A percentile compares a stretch with the other conserved stretches of the same genome.
Conservation (phyloP, 2,329 filamentous ascomycete species). For the Xylariaceae sp. region DNA sequence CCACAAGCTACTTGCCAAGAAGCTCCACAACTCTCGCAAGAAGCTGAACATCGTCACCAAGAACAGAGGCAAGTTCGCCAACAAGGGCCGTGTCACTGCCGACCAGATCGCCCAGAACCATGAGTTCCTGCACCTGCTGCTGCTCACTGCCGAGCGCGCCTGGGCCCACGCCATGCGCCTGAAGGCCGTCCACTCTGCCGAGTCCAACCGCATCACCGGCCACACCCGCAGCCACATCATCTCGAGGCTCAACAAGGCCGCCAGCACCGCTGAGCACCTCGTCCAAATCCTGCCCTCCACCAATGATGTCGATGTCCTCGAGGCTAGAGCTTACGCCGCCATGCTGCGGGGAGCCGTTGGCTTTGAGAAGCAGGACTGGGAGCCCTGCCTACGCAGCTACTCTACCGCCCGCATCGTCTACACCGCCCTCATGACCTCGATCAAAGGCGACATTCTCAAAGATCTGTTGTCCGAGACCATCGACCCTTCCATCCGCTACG, state of each 20-base stretch:
- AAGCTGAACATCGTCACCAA: constrained; percentile 79
- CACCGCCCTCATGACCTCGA: constrained; percentile 61
- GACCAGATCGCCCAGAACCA: constrained; percentile 70
- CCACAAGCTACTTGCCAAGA: constrained; percentile 71
- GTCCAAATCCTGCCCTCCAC: constrained; percentile 62
- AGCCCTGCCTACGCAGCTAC: constrained; percentile 70
- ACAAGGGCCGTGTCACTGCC: constrained; percentile 66
- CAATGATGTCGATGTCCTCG: constrained; percentile 67
- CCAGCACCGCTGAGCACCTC: constrained; percentile 64
- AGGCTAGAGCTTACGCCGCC: constrained; percentile 79
- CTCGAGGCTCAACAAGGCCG: constrained; percentile 79
- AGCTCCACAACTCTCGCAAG: constrained; percentile 77
- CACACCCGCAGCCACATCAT: constrained; percentile 83
- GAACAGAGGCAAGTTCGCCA: constrained; percentile 80
- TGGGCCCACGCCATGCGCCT: constrained; percentile 97
- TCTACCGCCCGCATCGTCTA: constrained; percentile 79
- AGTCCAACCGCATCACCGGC: constrained; percentile 74
- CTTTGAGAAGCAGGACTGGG: constrained; percentile 88
- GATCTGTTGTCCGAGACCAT: constrained; percentile 82
- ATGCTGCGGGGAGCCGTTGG: constrained; percentile 71
- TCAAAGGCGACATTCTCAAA: constrained; percentile 74
- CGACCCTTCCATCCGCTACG: constrained; percentile 90
- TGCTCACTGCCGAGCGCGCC: constrained; percentile 83
- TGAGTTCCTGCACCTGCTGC: constrained; percentile 74
- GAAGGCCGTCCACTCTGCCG: constrained; percentile 76